These are phyloP conservation scores for Blastobotrys petasosporus DNA, from an alignment of 1,139 yeast species.

Conservation along the genomic window DNA sequence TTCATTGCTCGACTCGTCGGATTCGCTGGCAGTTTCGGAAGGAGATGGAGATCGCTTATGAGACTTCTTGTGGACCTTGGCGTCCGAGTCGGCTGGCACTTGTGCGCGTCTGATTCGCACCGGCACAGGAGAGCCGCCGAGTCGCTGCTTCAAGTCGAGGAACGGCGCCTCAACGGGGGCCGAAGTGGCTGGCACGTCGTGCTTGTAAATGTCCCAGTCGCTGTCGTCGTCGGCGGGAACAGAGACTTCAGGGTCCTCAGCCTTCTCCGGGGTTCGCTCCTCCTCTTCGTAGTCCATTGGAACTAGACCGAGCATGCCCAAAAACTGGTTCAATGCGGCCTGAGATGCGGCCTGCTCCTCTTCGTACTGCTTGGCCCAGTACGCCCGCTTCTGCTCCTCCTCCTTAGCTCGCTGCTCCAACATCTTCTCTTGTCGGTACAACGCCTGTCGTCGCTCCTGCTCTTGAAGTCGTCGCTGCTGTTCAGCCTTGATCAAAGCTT, in stretches of 20 bases:
- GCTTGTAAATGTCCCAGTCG: constrained; percentile 6
- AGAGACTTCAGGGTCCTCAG: constrained; percentile 8
- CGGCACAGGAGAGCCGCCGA: no score
- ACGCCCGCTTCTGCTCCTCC: neutral
- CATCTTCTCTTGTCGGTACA: neutral
- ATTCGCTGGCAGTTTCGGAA: no score
- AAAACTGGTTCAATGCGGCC: neutral
- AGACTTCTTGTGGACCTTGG: no score
- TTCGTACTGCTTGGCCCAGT: neutral
- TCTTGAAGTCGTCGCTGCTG: neutral
- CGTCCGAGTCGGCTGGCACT: no score
- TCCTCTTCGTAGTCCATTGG: neutral
- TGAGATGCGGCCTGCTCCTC: neutral
- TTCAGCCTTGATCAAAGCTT: neutral
- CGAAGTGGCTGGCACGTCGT: neutral
- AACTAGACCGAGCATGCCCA: neutral
- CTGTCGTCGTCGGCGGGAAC: constrained; percentile 7
- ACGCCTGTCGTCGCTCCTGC: constrained; percentile 3
- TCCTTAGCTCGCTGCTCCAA: neutral
- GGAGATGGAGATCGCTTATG: no score
- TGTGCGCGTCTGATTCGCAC: no score
- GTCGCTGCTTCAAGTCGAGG: no score
- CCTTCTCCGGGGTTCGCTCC: neutral
- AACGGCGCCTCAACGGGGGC: constrained; percentile 8
- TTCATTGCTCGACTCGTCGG: no score